phyloP scores from a whole-genome alignment of 495 filamentous ascomycete species.

The Podospora tetraspora region DNA sequence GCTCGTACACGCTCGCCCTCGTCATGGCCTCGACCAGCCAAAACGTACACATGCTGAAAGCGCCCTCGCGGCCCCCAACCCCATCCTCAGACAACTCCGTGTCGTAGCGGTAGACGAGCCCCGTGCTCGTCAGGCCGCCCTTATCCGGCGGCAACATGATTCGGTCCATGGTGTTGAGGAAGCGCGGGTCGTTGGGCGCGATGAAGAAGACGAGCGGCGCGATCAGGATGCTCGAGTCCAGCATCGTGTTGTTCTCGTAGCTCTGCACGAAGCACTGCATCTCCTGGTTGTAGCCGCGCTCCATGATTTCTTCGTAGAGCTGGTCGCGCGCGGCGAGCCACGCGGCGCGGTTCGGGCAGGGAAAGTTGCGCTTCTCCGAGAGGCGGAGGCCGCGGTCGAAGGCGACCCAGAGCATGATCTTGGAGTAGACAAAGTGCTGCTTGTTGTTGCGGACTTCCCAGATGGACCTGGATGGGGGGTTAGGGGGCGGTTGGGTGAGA shows the following conservation, averaged over 20 bases:
- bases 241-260: conserved; percentile 60
- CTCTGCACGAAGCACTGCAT: conserved; percentile 64
- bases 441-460: conserved; percentile 70
- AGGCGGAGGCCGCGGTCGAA: conserved; percentile 66
- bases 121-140: conserved; percentile 65
- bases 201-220: conserved; percentile 73
- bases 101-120: conserved; percentile 67
- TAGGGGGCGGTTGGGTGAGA: no score
- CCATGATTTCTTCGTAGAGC: conserved; percentile 70
- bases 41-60: conserved; percentile 73
- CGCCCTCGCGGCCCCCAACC: conserved; percentile 68
- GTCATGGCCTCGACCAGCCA: conserved; percentile 75
- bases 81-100: conserved; percentile 60
- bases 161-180: conserved; percentile 61
- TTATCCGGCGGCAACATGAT: conserved; percentile 63
- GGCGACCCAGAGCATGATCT: conserved; percentile 73
- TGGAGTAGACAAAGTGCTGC: conserved; percentile 68
- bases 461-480: conserved; percentile 42
- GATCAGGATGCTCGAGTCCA: conserved; percentile 67
- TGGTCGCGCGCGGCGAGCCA: conserved; percentile 59
- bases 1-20: conserved; percentile 59
- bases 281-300: conserved; percentile 58
- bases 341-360: conserved; percentile 57
- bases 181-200: conserved; percentile 65
- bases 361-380: conserved; percentile 62